Conservation (phyloP, 164 flowering plant species). For the Taxillus chinensis region DNA sequence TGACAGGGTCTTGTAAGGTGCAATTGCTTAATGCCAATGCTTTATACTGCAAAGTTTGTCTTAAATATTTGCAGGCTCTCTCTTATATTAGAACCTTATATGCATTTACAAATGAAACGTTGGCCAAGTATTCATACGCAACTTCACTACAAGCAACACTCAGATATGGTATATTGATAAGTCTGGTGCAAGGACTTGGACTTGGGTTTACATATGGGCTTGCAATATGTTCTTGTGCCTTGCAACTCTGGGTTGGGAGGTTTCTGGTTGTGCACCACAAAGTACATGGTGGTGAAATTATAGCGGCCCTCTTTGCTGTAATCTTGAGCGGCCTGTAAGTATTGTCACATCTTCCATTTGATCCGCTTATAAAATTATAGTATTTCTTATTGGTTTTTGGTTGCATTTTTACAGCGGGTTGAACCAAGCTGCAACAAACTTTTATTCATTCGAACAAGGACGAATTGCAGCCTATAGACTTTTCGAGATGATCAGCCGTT, state of each 20-base stretch:
- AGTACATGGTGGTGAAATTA: conserved; percentile 90
- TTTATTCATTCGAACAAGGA: conserved; percentile 98
- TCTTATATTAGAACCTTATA: conserved; percentile 83
- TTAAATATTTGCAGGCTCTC: conserved; percentile 59
- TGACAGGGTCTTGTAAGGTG: too few relatives aligned
- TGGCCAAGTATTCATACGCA: conserved; percentile 97
- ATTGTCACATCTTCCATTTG: background rate
- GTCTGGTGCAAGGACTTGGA: conserved; percentile 99
- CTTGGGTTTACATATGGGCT: conserved; percentile 99
- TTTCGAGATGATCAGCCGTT: conserved; percentile 96
- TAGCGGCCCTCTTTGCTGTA: conserved; percentile 83
- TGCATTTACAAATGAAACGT: conserved; percentile 91
- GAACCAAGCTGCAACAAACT: conserved; percentile 98
- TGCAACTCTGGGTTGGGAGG: conserved; percentile 97
- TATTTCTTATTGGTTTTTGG: background rate
- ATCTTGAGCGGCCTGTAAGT: conserved; percentile 97
- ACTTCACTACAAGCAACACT: conserved; percentile 94
- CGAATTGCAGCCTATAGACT: conserved; percentile 96
- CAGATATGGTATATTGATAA: conserved; percentile 91
- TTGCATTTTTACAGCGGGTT: conserved; percentile 51
- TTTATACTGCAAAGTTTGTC: background rate
- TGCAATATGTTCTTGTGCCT: conserved; percentile 97
- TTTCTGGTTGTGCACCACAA: conserved; percentile 45
- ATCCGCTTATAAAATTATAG: background rate
- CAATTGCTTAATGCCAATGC: background rate